A percentile compares a stretch with the other conserved stretches of the same genome.
These are phyloP conservation scores for Acmispon strigosus DNA, from an alignment of 306 rosid species.

Conservation along the genomic window DNA sequence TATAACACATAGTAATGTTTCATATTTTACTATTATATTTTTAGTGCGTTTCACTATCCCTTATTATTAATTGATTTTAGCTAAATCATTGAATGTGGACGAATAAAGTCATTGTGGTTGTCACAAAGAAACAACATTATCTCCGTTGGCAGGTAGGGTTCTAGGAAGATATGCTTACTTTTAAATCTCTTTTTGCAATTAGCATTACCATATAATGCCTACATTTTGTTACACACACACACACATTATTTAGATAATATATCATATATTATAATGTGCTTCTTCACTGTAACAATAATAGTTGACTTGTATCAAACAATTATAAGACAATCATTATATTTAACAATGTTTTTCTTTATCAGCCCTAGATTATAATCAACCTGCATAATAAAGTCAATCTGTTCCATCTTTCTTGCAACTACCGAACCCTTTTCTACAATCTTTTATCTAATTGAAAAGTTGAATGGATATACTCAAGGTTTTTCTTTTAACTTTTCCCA, in stretches of 20 bases:
- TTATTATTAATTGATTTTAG: background rate
- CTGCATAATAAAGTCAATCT: conserved; percentile 1
- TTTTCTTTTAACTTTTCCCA: background rate
- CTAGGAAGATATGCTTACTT: conserved; percentile 19
- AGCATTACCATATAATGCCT: conserved; percentile 17
- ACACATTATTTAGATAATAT: too few species aligned
- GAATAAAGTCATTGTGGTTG: conserved; percentile 20
- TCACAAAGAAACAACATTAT: conserved; percentile 15
- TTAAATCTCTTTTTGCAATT: background rate
- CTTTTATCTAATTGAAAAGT: background rate
- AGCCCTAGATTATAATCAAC: background rate
- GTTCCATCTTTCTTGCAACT: background rate
- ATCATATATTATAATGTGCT: conserved; percentile 10
- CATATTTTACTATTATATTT: too few species aligned
- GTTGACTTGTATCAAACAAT: conserved; percentile 19
- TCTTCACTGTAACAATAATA: background rate
- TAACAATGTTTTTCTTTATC: too few species aligned
- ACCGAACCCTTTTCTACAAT: background rate
- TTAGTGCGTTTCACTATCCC: too few species aligned
- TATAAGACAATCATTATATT: conserved; percentile 12
- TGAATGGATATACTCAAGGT: background rate
- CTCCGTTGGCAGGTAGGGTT: conserved; percentile 20
- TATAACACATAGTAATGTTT: too few species aligned
- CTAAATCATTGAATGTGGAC: conserved; percentile 18
- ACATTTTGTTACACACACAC: conserved; percentile 18